Evolutionary conservation across 768 basidiomycete species (phyloP).

Genomic region (Naganishia vaughanmartiniae): DNA sequence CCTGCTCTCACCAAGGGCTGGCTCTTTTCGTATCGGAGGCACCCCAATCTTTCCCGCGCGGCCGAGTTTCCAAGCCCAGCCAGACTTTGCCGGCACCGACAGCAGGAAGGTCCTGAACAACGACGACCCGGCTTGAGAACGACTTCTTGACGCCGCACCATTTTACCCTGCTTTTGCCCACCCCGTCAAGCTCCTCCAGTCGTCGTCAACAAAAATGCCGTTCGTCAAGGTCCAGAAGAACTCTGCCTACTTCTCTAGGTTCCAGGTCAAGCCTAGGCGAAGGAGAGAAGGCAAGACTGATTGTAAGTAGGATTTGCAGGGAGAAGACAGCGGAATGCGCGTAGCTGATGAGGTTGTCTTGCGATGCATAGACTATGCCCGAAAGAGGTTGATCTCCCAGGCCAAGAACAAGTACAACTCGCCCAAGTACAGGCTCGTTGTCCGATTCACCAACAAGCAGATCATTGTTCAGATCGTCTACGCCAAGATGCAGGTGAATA

Average conservation of each 20-base stretch:
- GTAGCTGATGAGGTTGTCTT: constrained; percentile 23
- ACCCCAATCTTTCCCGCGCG: background rate
- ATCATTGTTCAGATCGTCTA: constrained; percentile 87
- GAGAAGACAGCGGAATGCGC: background rate
- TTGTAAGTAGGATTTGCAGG: too few relatives aligned
- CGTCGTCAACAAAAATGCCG: constrained; percentile 59
- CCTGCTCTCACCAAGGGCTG: background rate
- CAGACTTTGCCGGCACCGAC: background rate
- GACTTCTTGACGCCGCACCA: background rate
- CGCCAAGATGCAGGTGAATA: constrained; percentile 65
- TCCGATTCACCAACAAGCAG: constrained; percentile 97
- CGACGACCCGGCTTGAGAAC: background rate
- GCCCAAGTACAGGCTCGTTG: constrained; percentile 71
- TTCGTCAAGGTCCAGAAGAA: constrained; percentile 98
- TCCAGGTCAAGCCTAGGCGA: constrained; percentile 53
- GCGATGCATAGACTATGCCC: constrained; percentile 68
- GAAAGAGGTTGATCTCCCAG: constrained; percentile 93
- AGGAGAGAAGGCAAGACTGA: constrained; percentile 98
- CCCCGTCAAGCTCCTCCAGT: constrained; percentile 15
- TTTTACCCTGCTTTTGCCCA: background rate
- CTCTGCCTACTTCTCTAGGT: constrained; percentile 84
- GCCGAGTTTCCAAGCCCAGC: background rate
- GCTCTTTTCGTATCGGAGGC: background rate
- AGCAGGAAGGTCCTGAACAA: background rate
- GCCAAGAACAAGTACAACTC: constrained; percentile 99